These are phyloP conservation scores for Phytophthora lateralis DNA, from an alignment of 352 stramenopile species.

Conservation along the genomic window DNA sequence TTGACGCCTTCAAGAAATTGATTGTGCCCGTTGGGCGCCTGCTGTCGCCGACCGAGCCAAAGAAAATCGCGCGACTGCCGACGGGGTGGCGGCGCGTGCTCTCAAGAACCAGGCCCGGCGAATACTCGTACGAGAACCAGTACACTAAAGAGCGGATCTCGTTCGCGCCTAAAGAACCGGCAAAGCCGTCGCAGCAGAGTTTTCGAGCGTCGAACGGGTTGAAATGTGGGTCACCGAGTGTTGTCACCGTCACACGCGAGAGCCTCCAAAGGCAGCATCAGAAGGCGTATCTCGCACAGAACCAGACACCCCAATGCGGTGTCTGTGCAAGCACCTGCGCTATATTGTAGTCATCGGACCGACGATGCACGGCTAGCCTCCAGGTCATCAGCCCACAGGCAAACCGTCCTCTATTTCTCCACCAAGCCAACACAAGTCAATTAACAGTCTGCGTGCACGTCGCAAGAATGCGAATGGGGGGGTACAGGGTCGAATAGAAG, in stretches of 20 bases:
- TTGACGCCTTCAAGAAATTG: slow-evolving; percentile 89
- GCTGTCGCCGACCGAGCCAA: slow-evolving; percentile 63
- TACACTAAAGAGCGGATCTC: slow-evolving; percentile 90
- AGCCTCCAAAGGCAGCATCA: slow-evolving; percentile 87
- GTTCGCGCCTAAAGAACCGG: slow-evolving; percentile 83
- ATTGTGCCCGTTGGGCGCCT: slow-evolving; percentile 85
- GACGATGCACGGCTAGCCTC: slow-evolving; percentile 20
- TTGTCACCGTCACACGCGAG: slow-evolving; percentile 80
- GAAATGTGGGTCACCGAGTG: slow-evolving; percentile 37
- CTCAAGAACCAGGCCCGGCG: slow-evolving; percentile 81
- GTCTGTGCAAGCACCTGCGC: slow-evolving; percentile 54
- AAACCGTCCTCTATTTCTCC: slow-evolving; percentile 7
- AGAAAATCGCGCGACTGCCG: slow-evolving; percentile 72
- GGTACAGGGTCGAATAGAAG: slow-evolving; percentile 38
- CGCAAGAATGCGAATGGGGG: slow-evolving; percentile 25
- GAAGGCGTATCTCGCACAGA: slow-evolving; percentile 80
- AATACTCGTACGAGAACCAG: slow-evolving; percentile 91
- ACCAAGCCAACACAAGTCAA: slow-evolving; percentile 21
- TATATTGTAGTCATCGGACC: slow-evolving; percentile 54
- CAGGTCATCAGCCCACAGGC: slow-evolving; percentile 30
- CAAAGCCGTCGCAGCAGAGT: slow-evolving; percentile 88
- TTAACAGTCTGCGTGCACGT: slow-evolving; percentile 18
- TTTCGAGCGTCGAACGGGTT: slow-evolving; percentile 52
- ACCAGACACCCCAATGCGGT: slow-evolving; percentile 67
- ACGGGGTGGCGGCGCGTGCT: slow-evolving; percentile 80